Evolutionary conservation across 805 yeast genomes (phyloP).

Genomic region (Candida schatavii): DNA sequence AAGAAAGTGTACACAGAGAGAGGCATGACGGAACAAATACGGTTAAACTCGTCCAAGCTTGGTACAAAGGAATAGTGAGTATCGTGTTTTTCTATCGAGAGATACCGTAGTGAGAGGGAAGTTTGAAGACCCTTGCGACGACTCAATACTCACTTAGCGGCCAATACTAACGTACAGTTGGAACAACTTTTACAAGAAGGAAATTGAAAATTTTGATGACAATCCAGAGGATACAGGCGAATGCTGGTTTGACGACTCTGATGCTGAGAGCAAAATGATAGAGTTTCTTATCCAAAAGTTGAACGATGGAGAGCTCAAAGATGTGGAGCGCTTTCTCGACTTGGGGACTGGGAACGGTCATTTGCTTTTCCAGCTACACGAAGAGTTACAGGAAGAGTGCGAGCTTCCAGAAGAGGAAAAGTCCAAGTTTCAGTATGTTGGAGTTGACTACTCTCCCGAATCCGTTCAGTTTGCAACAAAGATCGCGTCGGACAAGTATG

Average conservation of each 20-base stretch:
- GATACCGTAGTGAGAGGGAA: not conserved
- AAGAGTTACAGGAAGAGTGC: conserved; percentile 59
- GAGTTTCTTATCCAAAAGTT: conserved; percentile 59
- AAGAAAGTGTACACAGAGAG: no score
- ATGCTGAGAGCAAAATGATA: conserved; percentile 85
- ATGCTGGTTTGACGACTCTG: conserved; percentile 94
- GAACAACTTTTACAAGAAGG: conserved; percentile 82
- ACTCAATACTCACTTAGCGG: no score
- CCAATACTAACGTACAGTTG: no score
- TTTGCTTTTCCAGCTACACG: conserved; percentile 63
- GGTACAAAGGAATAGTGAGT: conserved; percentile 81
- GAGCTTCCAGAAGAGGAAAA: conserved; percentile 19
- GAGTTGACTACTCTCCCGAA: conserved; percentile 82
- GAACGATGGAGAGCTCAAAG: conserved; percentile 24
- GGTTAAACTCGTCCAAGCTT: conserved; percentile 71
- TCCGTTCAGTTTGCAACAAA: conserved; percentile 73
- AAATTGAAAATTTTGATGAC: conserved; percentile 64
- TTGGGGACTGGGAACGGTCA: conserved; percentile 98
- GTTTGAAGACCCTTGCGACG: not conserved
- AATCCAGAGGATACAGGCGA: conserved; percentile 90
- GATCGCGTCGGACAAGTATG: conserved; percentile 45
- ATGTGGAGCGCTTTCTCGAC: conserved; percentile 37
- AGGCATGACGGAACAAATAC: conserved; percentile 19
- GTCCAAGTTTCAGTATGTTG: conserved; percentile 32
- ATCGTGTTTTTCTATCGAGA: not conserved